These are phyloP conservation scores for Phanerochaete carnosa DNA, from an alignment of 768 basidiomycete species.

Conservation along the genomic window DNA sequence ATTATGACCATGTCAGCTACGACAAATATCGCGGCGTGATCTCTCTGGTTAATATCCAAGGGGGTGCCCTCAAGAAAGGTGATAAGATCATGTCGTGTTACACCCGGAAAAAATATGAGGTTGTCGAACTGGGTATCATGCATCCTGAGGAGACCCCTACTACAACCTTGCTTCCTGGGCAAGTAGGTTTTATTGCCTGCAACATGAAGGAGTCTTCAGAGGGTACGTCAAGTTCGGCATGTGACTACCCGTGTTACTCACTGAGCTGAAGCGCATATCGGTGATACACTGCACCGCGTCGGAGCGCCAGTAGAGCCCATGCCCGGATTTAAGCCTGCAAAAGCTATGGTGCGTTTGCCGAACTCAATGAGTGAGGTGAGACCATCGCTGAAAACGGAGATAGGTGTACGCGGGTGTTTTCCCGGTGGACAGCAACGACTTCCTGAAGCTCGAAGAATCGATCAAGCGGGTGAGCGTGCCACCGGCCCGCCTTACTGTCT, in stretches of 20 bases:
- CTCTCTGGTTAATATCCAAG: conserved; percentile 79
- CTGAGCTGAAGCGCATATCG: conserved; percentile 69
- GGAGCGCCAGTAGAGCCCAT: conserved; percentile 77
- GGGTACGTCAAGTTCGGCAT: conserved; percentile 43
- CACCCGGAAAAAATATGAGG: conserved; percentile 85
- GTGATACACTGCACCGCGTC: conserved; percentile 84
- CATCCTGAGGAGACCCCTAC: conserved; percentile 86
- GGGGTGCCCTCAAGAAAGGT: conserved; percentile 81
- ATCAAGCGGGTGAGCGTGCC: conserved; percentile 67
- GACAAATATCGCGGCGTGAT: conserved; percentile 97
- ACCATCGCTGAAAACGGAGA: neutral
- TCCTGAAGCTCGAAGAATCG: conserved; percentile 93
- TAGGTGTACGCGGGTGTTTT: conserved; percentile 95
- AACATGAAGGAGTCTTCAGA: conserved; percentile 98
- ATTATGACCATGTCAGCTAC: conserved; percentile 49
- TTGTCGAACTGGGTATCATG: conserved; percentile 86
- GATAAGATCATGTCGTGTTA: conserved; percentile 87
- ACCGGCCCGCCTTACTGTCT: neutral
- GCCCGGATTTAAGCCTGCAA: conserved; percentile 87
- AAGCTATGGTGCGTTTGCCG: conserved; percentile 73
- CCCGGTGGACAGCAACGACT: conserved; percentile 88
- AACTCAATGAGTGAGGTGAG: too few species aligned
- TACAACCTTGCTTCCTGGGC: conserved; percentile 63
- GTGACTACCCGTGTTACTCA: neutral
- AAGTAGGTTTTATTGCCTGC: conserved; percentile 88